Evolutionary conservation across 805 yeast genomes (phyloP).

Genomic region (Clavispora phyllophila): DNA sequence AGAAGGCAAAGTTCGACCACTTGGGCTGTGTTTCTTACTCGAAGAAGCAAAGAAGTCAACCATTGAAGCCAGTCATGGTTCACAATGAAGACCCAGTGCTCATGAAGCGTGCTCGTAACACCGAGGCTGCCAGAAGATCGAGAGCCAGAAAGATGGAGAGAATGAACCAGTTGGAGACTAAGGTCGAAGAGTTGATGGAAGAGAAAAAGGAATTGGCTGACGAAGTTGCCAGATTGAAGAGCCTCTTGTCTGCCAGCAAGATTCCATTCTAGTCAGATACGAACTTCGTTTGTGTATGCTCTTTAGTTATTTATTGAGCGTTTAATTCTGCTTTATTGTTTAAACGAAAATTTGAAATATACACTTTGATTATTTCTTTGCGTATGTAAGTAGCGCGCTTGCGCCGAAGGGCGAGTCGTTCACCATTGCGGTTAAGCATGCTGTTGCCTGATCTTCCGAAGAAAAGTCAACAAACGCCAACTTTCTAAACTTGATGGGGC

Average conservation of each 20-base stretch:
- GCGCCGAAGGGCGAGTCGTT: constrained; percentile 18
- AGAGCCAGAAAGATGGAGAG: constrained; percentile 90
- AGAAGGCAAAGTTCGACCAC: constrained; percentile 49
- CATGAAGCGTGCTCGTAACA: constrained; percentile 89
- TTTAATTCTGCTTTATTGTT: background rate
- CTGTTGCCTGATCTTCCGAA: constrained; percentile 45
- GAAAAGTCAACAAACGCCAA: constrained; percentile 82
- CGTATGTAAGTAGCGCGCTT: constrained; percentile 25
- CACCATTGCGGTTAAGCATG: constrained; percentile 16
- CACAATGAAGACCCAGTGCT: constrained; percentile 59
- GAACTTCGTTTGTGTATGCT: background rate
- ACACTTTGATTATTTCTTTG: constrained; percentile 25
- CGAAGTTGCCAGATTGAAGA: constrained; percentile 60
- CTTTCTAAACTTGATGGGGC: constrained; percentile 60
- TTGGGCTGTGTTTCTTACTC: constrained; percentile 73
- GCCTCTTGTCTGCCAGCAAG: constrained; percentile 30
- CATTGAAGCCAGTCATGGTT: constrained; percentile 63
- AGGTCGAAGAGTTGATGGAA: constrained; percentile 58
- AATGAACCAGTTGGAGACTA: constrained; percentile 74
- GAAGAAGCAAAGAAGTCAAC: constrained; percentile 69
- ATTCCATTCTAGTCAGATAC: constrained; percentile 7
- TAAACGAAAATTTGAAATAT: background rate
- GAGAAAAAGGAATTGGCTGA: constrained; percentile 56
- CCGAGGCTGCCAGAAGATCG: constrained; percentile 96
- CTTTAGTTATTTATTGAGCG: constrained; percentile 1